Evolutionary conservation across 805 yeast genomes (phyloP).

Genomic region (Kazachstania africana): DNA sequence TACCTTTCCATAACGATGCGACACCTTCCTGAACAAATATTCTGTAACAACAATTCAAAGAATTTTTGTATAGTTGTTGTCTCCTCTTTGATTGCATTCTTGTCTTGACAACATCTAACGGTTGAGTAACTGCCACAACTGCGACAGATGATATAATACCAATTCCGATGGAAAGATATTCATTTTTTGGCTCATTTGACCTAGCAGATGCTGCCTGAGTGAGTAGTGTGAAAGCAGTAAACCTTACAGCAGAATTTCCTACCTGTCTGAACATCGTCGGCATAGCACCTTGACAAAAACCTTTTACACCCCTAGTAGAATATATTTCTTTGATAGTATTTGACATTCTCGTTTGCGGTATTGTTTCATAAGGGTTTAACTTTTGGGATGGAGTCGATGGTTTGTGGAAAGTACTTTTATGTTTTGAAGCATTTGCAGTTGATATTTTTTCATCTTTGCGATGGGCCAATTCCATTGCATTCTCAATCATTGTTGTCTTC

Average conservation of each 20-base stretch:
- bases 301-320: conserved; percentile 56
- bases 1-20: conserved; percentile 42
- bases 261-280: conserved; percentile 79
- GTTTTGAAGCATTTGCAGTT: conserved; percentile 4
- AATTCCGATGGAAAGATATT: conserved; percentile 26
- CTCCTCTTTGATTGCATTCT: conserved; percentile 73
- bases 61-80: conserved; percentile 44
- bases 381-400: conserved; percentile 15
- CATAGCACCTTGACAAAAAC: conserved; percentile 71
- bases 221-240: conserved; percentile 68
- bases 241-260: conserved; percentile 69
- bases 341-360: conserved; percentile 43
- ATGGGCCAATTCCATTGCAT: conserved; percentile 29
- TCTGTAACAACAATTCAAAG: conserved; percentile 43
- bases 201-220: conserved; percentile 50
- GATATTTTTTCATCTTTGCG: conserved; percentile 2
- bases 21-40: conserved; percentile 36
- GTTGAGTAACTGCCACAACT: conserved; percentile 74
- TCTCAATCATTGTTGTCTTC: conserved; percentile 71
- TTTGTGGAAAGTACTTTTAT: conserved; percentile 20
- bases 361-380: conserved; percentile 32
- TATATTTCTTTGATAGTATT: conserved; percentile 57
- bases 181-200: conserved; percentile 29
- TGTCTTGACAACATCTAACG: conserved; percentile 77
- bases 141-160: conserved; percentile 61